Evolutionary conservation across 148 eudicot species (phyloP), one percentile per base, ranked within the genome.

Genomic region (Rhododendron molle): DNA sequence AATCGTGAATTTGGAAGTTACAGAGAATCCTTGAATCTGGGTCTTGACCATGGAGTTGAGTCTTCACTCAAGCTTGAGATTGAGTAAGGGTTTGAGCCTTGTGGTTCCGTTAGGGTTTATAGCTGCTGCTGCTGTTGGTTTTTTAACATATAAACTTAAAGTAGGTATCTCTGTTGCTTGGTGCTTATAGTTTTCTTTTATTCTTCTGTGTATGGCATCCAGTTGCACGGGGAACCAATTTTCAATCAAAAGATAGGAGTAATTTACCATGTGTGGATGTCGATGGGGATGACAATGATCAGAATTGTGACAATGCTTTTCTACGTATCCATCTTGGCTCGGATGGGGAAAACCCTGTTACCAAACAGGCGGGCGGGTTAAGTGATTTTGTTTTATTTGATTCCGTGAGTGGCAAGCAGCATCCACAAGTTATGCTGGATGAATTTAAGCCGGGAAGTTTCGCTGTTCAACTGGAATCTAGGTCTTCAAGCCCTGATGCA

Each of bases 211-310:
- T 85, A 67, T 85, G 83, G 36, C 78, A 80, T 78, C 74, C 85
- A 93, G 96, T 85, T 87, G 85, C 92, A 46, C 56, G 76, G 56
- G 92, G 84, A 67, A 82, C 86, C 7, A 46, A 81, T 18, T 23
- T 86, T 86, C 88, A 76, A 73, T 54, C 85, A n/a, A 90, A 87
- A 78, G 89, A 86, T 84, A 83, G 58, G 73, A 87, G 56, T 40
- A 74, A 78, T 80, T 81, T 81, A 73, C 71, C 89, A 21, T 84
- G 86, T 69, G 81, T 89, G 62, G 91, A 90, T 77, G 81, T 89
- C 81, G 92, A 87, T 76, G 84, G 85, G 28, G 47, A 85, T 38
- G 91, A 86, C 52, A 85, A 90, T 60, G 86, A 89, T 87, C 80
- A 69, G 40, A 81, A 87, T 86, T 78, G 84, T 73, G 80, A 72